A percentile compares a stretch with the other conserved stretches of the same genome.
These are phyloP conservation scores for Lepidium sativum DNA, from an alignment of 345 rosid species.

Conservation along the genomic window DNA sequence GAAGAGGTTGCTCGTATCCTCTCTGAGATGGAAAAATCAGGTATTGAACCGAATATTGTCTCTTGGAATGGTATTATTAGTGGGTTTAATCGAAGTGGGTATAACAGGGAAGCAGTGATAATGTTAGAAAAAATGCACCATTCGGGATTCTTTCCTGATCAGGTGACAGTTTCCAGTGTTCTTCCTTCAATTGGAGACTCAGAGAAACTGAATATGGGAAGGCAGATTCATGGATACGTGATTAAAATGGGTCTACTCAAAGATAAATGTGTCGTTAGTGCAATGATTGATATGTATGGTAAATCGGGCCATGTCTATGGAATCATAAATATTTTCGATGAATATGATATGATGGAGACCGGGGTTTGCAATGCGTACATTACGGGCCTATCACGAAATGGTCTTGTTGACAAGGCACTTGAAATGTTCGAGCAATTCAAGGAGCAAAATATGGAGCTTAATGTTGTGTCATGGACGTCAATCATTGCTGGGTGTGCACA, in stretches of 20 bases:
- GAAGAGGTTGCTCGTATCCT: conserved; percentile 36
- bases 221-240: conserved; percentile 46
- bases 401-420: conserved; percentile 43
- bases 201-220: conserved; percentile 33
- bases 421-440: conserved; percentile 35
- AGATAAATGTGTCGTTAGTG: conserved; percentile 35
- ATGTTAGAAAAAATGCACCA: conserved; percentile 43
- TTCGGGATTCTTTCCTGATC: conserved; percentile 41
- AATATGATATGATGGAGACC: conserved; percentile 30
- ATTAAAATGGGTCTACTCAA: conserved; percentile 35
- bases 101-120: conserved; percentile 30
- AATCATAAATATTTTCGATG: conserved; percentile 34
- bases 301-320: conserved; percentile 36
- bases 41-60: conserved; percentile 39
- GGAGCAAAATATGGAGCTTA: conserved; percentile 33
- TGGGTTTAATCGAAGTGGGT: conserved; percentile 51
- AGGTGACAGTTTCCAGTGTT: conserved; percentile 36
- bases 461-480: conserved; percentile 64
- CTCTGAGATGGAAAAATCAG: conserved; percentile 22
- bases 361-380: conserved; percentile 53
- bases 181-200: conserved; percentile 45
- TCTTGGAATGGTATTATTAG: conserved; percentile 69
- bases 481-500: conserved; percentile 52
- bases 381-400: conserved; percentile 51
- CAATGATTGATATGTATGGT: conserved; percentile 54